Base-by-base conservation (phyloP, 73 alveolate genomes). In the Tetrahymena elliotti region DNA sequence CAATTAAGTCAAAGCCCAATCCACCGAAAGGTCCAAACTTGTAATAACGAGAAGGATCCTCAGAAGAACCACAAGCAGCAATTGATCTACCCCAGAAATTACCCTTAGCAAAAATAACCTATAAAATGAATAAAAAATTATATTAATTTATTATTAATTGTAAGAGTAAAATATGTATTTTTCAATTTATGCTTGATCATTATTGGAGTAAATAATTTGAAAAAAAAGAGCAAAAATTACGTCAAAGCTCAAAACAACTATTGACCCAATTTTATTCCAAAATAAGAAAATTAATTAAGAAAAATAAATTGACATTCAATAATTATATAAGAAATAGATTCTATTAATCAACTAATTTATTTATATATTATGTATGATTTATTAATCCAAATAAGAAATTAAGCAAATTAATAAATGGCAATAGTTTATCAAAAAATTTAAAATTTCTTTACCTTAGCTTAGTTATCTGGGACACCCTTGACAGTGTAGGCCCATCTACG, bases 71-170 rank as follows among this genome's bases (percentile, higher is more conserved):
- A 33, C 97, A 95, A 12, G 99, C 99, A 22, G 99, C 98, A 52
- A 98, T 96, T 16, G 99, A 95, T 93, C 99, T 93, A 15, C 99
- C 99, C 99, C 99, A 98, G 96, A 98, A 98, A 97, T 96, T 96
- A 34, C 98, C 98, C 47, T 95, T 95, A 24, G 98, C 97, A 83
- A 97, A 40, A 22, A 98, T 68, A 7, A 68, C 88, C 88, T 68
- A 10, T n/a, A 24, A 68, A 27, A 27, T 24, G n/a, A 18, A 24
- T 16, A 27, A 8, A 24, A 24, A 31, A 31, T 53, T 13, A 12
- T 2, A 13, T 53, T 53, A 31, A 68, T 68, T 68, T n/a, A 68
- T 18, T 27, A 22, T 68, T 9, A n/a, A n/a, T n/a, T n/a, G n/a
- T n/a, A n/a, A 27, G 38, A 68, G n/a, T 22, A 54, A 12, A 31